A percentile compares a stretch with the other conserved stretches of the same genome.
These are phyloP conservation scores for Vanderwaltozyma yarrowii DNA, from an alignment of 805 yeast species.

Conservation along the genomic window DNA sequence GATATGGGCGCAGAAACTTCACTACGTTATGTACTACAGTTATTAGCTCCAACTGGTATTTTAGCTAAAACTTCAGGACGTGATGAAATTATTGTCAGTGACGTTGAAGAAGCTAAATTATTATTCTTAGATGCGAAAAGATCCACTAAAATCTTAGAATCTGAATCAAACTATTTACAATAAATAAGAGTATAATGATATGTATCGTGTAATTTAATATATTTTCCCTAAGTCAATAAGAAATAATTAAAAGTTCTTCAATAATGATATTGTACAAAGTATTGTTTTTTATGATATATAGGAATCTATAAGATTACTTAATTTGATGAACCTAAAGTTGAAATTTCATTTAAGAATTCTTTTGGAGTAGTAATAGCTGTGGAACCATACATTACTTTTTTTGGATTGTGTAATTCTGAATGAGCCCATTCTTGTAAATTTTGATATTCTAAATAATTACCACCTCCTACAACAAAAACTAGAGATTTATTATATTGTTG, in stretches of 20 bases:
- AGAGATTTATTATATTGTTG: slow-evolving; percentile 70
- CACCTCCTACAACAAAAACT: slow-evolving; percentile 95
- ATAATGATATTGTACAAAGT: no score
- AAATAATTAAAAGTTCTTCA: no score
- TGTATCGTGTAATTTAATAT: neutral
- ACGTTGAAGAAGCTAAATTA: slow-evolving; percentile 73
- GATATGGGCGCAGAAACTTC: slow-evolving; percentile 67
- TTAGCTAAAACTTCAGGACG: slow-evolving; percentile 68
- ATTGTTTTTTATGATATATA: no score
- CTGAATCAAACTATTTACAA: slow-evolving; percentile 27
- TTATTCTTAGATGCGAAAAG: slow-evolving; percentile 82
- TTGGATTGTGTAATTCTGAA: slow-evolving; percentile 32
- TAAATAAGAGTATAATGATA: no score
- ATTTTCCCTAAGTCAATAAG: no score
- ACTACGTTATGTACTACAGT: slow-evolving; percentile 83
- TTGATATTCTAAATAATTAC: slow-evolving; percentile 88
- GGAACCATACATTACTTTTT: slow-evolving; percentile 75
- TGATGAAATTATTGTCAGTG: slow-evolving; percentile 52
- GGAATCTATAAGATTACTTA: no score
- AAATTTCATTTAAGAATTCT: slow-evolving; percentile 59
- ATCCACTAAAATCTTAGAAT: slow-evolving; percentile 55
- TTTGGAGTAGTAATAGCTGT: slow-evolving; percentile 64
- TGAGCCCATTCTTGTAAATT: slow-evolving; percentile 84
- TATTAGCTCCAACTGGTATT: slow-evolving; percentile 83
- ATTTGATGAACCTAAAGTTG: slow-evolving; percentile 34